Evolutionary conservation across 75 land plant species (phyloP).

Genomic region (Selaginella tamariscina): DNA sequence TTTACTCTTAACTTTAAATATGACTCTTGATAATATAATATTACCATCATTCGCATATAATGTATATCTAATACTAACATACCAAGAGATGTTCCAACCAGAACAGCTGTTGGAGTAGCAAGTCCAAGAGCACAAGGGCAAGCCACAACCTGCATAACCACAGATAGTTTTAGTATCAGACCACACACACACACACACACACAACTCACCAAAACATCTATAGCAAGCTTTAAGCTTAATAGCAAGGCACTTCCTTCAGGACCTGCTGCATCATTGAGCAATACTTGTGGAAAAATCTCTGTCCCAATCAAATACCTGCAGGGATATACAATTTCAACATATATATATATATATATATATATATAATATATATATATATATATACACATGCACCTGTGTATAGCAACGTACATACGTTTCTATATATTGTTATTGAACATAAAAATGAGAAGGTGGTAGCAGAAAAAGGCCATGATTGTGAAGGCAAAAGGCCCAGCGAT

Average conservation of each 20-base stretch:
- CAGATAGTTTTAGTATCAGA: not conserved
- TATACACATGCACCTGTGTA: too few species aligned
- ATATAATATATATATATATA: too few species aligned
- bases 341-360: too few species aligned
- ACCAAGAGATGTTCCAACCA: conserved; percentile 96
- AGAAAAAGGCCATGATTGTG: conserved; percentile 74
- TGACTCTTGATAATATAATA: conserved; percentile 5
- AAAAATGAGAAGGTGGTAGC: conserved; percentile 87
- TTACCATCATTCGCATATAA: not conserved
- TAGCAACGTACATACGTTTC: too few species aligned
- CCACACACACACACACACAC: not conserved
- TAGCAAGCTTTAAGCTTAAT: conserved; percentile 85
- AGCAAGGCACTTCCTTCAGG: conserved; percentile 72
- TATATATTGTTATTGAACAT: too few species aligned
- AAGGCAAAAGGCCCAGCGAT: conserved; percentile 98
- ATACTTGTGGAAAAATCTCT: conserved; percentile 62
- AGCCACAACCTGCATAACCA: conserved; percentile 63
- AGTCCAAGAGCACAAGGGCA: conserved; percentile 99
- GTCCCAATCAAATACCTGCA: conserved; percentile 71
- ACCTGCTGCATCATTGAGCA: conserved; percentile 74
- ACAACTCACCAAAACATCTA: conserved; percentile 75
- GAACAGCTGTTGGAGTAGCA: conserved; percentile 95
- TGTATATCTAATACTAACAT: not conserved
- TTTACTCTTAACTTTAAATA: not conserved
- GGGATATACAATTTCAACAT: not conserved